Evolutionary conservation across 1,284 basidiomycete species (phyloP).

Genomic region (Cronartium quercuum): DNA sequence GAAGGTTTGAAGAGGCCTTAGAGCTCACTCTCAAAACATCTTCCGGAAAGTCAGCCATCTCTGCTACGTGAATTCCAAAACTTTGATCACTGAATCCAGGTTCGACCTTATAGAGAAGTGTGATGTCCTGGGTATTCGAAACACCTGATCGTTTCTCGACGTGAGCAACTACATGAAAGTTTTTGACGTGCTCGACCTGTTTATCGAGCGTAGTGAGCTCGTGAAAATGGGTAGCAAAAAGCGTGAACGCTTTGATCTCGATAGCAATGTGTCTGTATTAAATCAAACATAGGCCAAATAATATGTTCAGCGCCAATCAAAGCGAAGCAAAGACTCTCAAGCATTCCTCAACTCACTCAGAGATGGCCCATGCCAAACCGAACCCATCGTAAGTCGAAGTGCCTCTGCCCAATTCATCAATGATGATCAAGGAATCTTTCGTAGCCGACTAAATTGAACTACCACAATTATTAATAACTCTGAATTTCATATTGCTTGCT

Average conservation of each 20-base stretch:
- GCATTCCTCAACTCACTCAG: conserved; percentile 61
- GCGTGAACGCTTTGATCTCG: conserved; percentile 81
- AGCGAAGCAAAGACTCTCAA: background rate
- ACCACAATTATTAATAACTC: background rate
- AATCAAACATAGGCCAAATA: background rate
- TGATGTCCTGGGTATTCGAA: conserved; percentile 62
- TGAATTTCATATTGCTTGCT: background rate
- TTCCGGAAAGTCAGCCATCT: conserved; percentile 92
- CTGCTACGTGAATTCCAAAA: conserved; percentile 96
- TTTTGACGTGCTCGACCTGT: conserved; percentile 79
- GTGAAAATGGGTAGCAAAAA: conserved; percentile 98
- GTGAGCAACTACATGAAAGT: conserved; percentile 91
- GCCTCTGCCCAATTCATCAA: conserved; percentile 96
- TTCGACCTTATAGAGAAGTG: conserved; percentile 88
- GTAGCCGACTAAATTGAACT: conserved; percentile 65
- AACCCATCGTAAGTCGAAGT: conserved; percentile 99
- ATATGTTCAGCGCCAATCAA: background rate
- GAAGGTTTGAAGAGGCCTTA: background rate
- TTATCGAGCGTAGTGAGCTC: conserved; percentile 88
- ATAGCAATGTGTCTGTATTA: conserved; percentile 82
- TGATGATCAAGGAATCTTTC: conserved; percentile 88
- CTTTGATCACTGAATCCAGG: conserved; percentile 80
- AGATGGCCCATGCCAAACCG: conserved; percentile 97
- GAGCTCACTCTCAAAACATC: conserved; percentile 72
- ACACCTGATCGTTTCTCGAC: conserved; percentile 52